Conservation (phyloP, 495 filamentous ascomycete genomes). For the Ascodesmis nigricans region DNA sequence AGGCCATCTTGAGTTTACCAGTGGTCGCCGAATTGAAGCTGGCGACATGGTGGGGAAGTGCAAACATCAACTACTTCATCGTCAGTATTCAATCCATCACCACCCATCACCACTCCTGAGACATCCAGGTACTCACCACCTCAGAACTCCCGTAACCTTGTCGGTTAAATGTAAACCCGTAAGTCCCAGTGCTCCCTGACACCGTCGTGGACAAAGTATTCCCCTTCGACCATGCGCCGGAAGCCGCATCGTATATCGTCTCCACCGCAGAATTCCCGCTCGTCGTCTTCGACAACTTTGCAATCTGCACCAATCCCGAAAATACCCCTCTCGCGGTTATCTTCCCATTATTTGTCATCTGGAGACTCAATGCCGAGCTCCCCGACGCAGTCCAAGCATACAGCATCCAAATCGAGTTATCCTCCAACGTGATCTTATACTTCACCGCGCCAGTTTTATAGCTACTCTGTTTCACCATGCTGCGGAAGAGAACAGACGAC, state of each 20-base stretch:
- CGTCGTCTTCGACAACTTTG: constrained; percentile 29
- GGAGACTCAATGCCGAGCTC: neutral
- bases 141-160: constrained; percentile 1
- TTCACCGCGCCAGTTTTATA: constrained; percentile 40
- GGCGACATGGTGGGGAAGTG: constrained; percentile 62
- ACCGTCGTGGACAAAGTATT: constrained; percentile 42
- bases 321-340: constrained; percentile 18
- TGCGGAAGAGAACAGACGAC: constrained; percentile 31
- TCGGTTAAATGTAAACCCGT: constrained; percentile 38
- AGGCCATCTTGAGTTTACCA: constrained; percentile 1
- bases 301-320: constrained; percentile 53
- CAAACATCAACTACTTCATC: constrained; percentile 76
- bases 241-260: constrained; percentile 44
- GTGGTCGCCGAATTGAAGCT: constrained; percentile 30
- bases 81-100: neutral
- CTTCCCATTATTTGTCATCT: constrained; percentile 2
- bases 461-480: neutral
- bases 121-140: constrained; percentile 7
- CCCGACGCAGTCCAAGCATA: constrained; percentile 39
- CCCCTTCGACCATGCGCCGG: constrained; percentile 45
- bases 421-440: constrained; percentile 46
- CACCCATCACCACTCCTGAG: neutral
- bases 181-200: constrained; percentile 21
- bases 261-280: constrained; percentile 33
- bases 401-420: constrained; percentile 52